These are phyloP conservation scores for Metschnikowia amazonensis DNA, from an alignment of 805 yeast genomes.

Conservation along the genomic window DNA sequence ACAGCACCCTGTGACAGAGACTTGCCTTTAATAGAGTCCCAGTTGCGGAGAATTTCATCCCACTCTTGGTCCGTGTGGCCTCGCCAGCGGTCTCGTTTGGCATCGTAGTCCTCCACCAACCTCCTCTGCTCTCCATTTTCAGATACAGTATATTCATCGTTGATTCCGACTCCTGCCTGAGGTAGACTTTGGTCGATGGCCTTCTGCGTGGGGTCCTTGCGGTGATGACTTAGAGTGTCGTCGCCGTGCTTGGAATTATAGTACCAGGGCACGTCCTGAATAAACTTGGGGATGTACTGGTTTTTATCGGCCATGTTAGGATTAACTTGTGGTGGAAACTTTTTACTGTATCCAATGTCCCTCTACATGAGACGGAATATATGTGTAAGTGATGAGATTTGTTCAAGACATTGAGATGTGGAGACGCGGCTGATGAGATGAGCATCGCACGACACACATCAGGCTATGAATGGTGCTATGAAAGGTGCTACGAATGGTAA, in stretches of 20 bases:
- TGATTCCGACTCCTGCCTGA: constrained; percentile 53
- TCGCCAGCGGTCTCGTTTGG: constrained; percentile 76
- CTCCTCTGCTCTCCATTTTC: constrained; percentile 16
- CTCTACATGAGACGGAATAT: too few species aligned
- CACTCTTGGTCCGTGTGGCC: constrained; percentile 70
- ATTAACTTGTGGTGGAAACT: background rate
- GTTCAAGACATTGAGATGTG: too few species aligned
- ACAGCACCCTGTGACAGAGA: constrained; percentile 12
- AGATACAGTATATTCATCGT: constrained; percentile 35
- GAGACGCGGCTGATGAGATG: constrained; percentile 1
- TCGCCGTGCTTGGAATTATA: constrained; percentile 15
- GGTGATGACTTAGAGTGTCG: constrained; percentile 58
- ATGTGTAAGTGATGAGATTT: too few species aligned
- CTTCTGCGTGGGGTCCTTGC: constrained; percentile 38
- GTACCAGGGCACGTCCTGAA: constrained; percentile 40
- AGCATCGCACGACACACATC: constrained; percentile 5
- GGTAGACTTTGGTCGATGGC: constrained; percentile 48
- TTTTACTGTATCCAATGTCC: background rate
- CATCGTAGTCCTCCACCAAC: constrained; percentile 52
- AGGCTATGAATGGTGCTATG: too few species aligned
- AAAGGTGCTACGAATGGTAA: too few species aligned
- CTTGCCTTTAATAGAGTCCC: constrained; percentile 37
- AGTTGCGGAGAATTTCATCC: constrained; percentile 44
- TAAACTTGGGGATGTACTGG: constrained; percentile 40
- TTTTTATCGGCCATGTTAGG: constrained; percentile 1